These are phyloP conservation scores for Colletotrichum karsti DNA, from an alignment of 2,329 filamentous ascomycete genomes.

Conservation along the genomic window DNA sequence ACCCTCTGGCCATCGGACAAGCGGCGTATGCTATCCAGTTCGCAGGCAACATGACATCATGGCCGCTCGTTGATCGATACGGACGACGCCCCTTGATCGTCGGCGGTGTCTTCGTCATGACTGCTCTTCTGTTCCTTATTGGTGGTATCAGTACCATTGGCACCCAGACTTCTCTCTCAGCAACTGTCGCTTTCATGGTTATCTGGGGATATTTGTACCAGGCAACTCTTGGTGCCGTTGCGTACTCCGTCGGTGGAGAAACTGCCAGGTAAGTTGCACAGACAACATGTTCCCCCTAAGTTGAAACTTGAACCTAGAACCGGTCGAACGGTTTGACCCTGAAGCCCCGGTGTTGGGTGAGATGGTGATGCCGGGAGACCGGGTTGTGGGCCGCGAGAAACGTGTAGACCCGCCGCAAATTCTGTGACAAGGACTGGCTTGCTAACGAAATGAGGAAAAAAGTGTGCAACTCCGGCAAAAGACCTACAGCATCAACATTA, in stretches of 20 bases:
- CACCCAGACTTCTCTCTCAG: conserved; percentile 29
- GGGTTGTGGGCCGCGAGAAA: conserved; percentile 37
- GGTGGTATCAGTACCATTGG: conserved; percentile 40
- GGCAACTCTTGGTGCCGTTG: conserved; percentile 37
- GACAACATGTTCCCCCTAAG: not conserved
- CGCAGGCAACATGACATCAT: conserved; percentile 39
- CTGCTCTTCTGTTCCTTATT: conserved; percentile 37
- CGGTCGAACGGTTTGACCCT: not conserved
- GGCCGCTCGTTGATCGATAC: conserved; percentile 39
- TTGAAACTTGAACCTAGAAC: not conserved
- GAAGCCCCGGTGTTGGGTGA: not conserved
- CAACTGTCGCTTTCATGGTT: conserved; percentile 38
- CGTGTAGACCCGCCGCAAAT: conserved; percentile 66
- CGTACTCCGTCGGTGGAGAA: conserved; percentile 40
- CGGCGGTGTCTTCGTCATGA: conserved; percentile 37
- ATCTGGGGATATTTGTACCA: conserved; percentile 39
- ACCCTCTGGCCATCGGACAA: conserved; percentile 38
- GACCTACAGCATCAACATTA: conserved; percentile 43
- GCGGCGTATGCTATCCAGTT: conserved; percentile 39
- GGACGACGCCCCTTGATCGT: conserved; percentile 40
- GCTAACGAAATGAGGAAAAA: conserved; percentile 72
- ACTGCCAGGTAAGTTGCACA: conserved; percentile 32
- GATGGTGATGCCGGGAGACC: not conserved
- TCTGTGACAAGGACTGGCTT: conserved; percentile 71
- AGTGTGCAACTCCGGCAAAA: conserved; percentile 39